Percentiles rank a stretch among this genome's conserved stretches.
These are phyloP conservation scores for Amaranthus palmeri DNA, from an alignment of 148 eudicot genomes.

Conservation along the genomic window DNA sequence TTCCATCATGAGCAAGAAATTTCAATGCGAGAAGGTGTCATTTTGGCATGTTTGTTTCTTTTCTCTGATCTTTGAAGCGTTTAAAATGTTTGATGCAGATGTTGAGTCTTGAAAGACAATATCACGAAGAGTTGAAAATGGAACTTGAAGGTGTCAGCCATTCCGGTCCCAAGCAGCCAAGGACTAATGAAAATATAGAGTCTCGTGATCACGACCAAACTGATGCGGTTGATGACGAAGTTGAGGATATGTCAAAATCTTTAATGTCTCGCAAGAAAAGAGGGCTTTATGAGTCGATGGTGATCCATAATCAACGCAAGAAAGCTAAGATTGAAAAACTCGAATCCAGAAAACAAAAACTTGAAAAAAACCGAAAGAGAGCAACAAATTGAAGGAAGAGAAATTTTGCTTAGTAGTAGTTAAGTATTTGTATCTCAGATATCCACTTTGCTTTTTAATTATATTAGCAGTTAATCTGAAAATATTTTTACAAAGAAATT, in stretches of 20 bases:
- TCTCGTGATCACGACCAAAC: conserved; percentile 26
- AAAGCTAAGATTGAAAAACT: conserved; percentile 29
- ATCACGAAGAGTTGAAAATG: conserved; percentile 62
- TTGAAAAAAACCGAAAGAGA: conserved; percentile 24
- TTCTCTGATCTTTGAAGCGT: not conserved
- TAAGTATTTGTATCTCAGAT: too few relatives aligned
- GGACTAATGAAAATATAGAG: conserved; percentile 24
- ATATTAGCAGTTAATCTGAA: too few relatives aligned
- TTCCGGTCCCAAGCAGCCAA: conserved; percentile 15
- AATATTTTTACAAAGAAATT: too few relatives aligned
- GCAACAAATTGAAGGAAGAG: not conserved
- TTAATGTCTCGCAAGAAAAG: conserved; percentile 52
- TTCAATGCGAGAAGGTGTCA: not conserved
- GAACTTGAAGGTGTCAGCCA: conserved; percentile 46
- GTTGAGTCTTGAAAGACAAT: conserved; percentile 41
- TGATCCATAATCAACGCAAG: conserved; percentile 46
- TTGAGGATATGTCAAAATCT: conserved; percentile 42
- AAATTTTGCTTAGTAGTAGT: too few relatives aligned
- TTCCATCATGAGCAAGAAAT: not conserved
- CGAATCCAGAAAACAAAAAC: conserved; percentile 45
- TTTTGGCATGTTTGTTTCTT: not conserved
- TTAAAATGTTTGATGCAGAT: conserved; percentile 38
- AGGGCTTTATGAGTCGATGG: conserved; percentile 49
- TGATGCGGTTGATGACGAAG: conserved; percentile 29
- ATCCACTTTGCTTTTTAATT: not conserved